Evolutionary conservation across 352 stramenopile species (phyloP).

Genomic region (Globisporangium megalacanthum): DNA sequence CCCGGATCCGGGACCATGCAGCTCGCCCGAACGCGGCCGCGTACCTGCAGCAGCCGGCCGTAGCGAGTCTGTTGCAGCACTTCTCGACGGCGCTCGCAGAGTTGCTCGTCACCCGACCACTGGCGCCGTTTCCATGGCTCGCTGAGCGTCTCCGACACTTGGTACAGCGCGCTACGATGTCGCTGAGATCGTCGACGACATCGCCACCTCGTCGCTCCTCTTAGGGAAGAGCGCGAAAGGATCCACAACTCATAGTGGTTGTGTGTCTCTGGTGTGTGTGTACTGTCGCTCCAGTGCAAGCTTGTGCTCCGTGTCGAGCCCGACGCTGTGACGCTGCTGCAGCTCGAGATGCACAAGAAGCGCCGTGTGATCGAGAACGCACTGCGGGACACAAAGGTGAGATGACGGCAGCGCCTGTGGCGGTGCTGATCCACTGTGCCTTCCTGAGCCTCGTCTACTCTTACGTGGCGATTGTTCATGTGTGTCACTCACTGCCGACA

Average conservation of each 20-base stretch:
- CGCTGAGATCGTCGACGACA: too few relatives aligned
- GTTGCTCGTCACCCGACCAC: constrained; percentile 40
- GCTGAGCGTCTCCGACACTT: constrained; percentile 52
- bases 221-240: too few relatives aligned
- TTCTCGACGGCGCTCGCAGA: constrained; percentile 38
- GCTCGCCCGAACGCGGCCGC: constrained; percentile 24
- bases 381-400: constrained; percentile 39
- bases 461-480: too few relatives aligned
- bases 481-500: neutral
- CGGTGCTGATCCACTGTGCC: neutral
- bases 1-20: constrained; percentile 15
- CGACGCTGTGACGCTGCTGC: constrained; percentile 30
- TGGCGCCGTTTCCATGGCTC: constrained; percentile 45
- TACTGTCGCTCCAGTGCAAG: constrained; percentile 35
- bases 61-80: constrained; percentile 43
- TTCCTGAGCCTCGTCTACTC: neutral
- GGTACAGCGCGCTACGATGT: constrained; percentile 13
- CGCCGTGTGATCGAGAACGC: constrained; percentile 52
- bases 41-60: constrained; percentile 25
- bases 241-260: too few relatives aligned
- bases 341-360: constrained; percentile 71
- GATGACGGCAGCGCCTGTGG: neutral
- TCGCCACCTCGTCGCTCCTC: neutral
- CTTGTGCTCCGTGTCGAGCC: constrained; percentile 41
- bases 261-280: too few relatives aligned